Base-by-base conservation (phyloP, 306 rosid genomes). In the Lupinus albus region DNA sequence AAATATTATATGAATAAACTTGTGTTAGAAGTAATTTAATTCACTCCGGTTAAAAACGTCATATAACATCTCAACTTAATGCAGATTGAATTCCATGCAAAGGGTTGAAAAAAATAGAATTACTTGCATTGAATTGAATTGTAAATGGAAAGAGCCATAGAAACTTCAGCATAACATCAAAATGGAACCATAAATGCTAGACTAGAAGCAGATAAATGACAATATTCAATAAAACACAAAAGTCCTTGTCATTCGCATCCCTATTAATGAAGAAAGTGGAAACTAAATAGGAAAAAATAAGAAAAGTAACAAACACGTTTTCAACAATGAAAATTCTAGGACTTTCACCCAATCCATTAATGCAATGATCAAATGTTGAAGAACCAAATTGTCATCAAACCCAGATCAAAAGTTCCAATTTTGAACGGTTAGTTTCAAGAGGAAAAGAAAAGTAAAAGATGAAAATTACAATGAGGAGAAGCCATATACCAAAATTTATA, bases 321-420 rank as follows among this genome's bases (percentile, higher is more conserved):
- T 17, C 14, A 62, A 51, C 38, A 58, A 25, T 62, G 17, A 53
- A 7, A 56, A 36, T 36, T 5, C 33, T 1, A 54, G 9, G 49
- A 62, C 61, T 61, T 81, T 52, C 50, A 70, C 55, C 44, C 47
- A 32, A 12, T 67, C 65, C 61, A 77, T 35, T 7, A 74, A 78
- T 32, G 76, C 53, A 75, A 70, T 62, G 58, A 71, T 70, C 66
- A 32, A 69, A 73, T 9, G 50, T 50, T 11, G 36, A 72, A 44
- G 59, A 61, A 68, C 56, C 80, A 41, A 60, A 36, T 32, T 70
- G 60, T 41, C 51, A 45, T 25, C 1, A 49, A 38, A 48, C 46
- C 59, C 61, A 36, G 3, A 59, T 73, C 80, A 51, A 58, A 61
- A 36, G 8, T 39, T 17, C 16, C 79, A 74, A 36, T 51, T 72